Conservation (phyloP, 164 flowering plant genomes). For the Magnolia officinalis region DNA sequence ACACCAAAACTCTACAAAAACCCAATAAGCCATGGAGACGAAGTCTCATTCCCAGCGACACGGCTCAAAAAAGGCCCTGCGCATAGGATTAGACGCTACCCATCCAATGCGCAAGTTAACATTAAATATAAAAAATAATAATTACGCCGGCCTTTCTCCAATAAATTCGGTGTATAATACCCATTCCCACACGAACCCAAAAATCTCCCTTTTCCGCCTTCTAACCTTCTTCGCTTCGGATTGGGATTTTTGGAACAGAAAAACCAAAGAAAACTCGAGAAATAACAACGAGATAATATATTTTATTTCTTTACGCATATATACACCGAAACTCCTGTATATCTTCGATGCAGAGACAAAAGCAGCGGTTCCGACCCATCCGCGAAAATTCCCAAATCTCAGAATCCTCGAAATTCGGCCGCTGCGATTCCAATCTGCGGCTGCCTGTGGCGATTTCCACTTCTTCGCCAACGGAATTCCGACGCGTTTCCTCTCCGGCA, state of each 20-base stretch:
- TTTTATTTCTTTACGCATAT: not conserved
- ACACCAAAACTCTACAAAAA: not conserved
- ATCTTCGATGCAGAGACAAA: not conserved
- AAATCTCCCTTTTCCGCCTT: not conserved
- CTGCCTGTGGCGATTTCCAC: not conserved
- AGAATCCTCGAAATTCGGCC: not conserved
- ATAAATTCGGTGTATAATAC: not conserved
- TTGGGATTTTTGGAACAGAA: not conserved
- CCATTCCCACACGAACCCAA: not conserved
- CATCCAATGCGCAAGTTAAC: constrained; percentile 1
- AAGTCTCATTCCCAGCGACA: not conserved
- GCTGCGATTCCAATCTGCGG: not conserved
- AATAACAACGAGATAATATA: not conserved
- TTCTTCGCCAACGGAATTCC: not conserved
- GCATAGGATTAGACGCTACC: not conserved
- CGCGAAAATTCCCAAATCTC: not conserved
- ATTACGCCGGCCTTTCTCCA: not conserved
- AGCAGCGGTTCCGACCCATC: not conserved
- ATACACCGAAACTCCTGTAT: not conserved
- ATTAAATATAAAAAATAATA: not conserved
- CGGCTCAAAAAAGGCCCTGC: not conserved
- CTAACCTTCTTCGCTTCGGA: not conserved
- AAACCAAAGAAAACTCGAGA: not conserved
- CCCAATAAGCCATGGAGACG: constrained; percentile 1
- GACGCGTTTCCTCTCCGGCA: not conserved